These are phyloP conservation scores for Argentina anserina DNA, from an alignment of 306 rosid species.

Conservation along the genomic window DNA sequence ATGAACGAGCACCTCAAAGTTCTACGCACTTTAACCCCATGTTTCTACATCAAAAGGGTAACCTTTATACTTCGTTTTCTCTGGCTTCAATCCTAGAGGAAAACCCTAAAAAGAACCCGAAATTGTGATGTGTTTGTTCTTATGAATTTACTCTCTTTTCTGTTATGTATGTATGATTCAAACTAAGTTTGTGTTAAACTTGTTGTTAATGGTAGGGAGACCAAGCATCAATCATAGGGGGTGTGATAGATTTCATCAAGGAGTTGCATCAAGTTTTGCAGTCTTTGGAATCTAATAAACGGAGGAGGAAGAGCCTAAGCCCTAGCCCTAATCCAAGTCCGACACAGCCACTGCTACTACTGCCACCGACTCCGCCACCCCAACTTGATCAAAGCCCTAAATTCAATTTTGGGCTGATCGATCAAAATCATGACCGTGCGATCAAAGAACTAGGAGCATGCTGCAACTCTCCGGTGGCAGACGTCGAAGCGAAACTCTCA, in stretches of 20 bases:
- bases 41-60: slow-evolving; percentile 97
- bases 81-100: neutral
- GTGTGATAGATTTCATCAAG: slow-evolving; percentile 89
- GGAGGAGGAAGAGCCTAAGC: slow-evolving; percentile 90
- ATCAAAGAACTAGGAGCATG: slow-evolving; percentile 66
- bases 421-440: slow-evolving; percentile 28
- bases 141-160: neutral
- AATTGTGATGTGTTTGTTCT: neutral
- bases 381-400: slow-evolving; percentile 2
- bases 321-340: slow-evolving; percentile 76
- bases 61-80: neutral
- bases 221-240: slow-evolving; percentile 95
- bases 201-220: slow-evolving; percentile 52
- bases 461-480: slow-evolving; percentile 84
- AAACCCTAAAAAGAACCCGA: neutral
- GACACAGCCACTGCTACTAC: slow-evolving; percentile 22
- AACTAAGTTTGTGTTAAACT: neutral
- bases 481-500: slow-evolving; percentile 84
- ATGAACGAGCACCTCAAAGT: slow-evolving; percentile 98
- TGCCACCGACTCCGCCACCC: neutral
- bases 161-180: neutral
- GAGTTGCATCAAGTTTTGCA: slow-evolving; percentile 84
- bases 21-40: slow-evolving; percentile 78
- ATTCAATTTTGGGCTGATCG: neutral
- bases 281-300: slow-evolving; percentile 77